Evolutionary conservation across 306 rosid species (phyloP), one percentile per base, ranked within the genome.

Genomic region (Argentina anserina): DNA sequence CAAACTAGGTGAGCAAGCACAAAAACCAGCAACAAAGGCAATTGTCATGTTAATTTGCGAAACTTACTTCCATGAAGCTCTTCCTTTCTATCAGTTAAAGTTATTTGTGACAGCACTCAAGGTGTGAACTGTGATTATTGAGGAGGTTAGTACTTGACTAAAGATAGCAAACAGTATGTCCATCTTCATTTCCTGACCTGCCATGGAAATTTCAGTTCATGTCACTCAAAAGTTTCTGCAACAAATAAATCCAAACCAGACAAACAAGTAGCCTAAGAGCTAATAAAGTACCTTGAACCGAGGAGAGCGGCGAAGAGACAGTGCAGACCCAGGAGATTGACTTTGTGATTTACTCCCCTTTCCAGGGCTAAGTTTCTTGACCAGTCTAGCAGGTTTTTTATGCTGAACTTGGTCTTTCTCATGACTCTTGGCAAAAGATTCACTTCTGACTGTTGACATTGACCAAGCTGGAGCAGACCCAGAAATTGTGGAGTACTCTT

Each of bases 401-500:
- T 58, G 69, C 73, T 77, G 87, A 70, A 73, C 77, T 70, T 71
- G 79, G 67, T 64, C 78, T 47, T 78, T 49, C 56, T 84, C 89
- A 74, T 39, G 78, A 70, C 68, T 81, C 60, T 55, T 65, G 71
- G 81, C 63, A 70, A 76, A 68, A 75, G 91, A 83, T 79, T 87
- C 91, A 63, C 90, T 87, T 84, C 81, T 79, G 52, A 65, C 78
- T 20, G 87, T 76, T 61, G 91, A 88, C 53, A 77, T 59, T 15
- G 94, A 90, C 64, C 71, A 37, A 74, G 63, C 85, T 42, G 98
- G 96, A 76, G 92, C 96, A 50, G 96, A 89, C 67, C 78, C 42
- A 41, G 97, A 88, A 77, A 85, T 80, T 28, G 67, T 59, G 5
- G 87, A 71, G 65, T 86, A 86, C 49, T 87, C 87, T 87, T 88